Conservation (phyloP, 768 basidiomycete species). For the Collybiopsis luxurians region DNA sequence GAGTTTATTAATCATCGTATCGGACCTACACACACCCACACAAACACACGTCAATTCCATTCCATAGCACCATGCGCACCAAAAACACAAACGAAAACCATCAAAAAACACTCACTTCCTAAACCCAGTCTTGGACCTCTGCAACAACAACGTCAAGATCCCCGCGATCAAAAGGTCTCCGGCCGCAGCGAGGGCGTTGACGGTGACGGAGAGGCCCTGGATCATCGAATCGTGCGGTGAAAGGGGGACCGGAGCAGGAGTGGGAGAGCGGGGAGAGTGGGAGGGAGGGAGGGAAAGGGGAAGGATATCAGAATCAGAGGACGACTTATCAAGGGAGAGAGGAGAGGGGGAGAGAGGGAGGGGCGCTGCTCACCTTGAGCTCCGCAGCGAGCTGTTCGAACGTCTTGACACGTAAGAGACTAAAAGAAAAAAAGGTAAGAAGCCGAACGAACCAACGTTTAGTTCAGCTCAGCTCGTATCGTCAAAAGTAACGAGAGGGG, state of each 20-base stretch:
- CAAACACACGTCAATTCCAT: too few species aligned
- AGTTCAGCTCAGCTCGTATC: too few species aligned
- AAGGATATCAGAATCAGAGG: too few species aligned
- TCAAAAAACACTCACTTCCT: constrained; percentile 26
- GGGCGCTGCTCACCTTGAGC: constrained; percentile 38
- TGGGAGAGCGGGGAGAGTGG: too few species aligned
- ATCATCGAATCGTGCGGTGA: background rate
- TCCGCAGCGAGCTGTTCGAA: constrained; percentile 27
- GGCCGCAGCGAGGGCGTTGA: constrained; percentile 43
- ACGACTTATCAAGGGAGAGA: too few species aligned
- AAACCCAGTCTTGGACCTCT: constrained; percentile 47
- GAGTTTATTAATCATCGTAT: constrained; percentile 46
- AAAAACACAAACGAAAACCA: background rate
- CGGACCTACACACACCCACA: too few species aligned
- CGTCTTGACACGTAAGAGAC: constrained; percentile 28
- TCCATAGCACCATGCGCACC: background rate
- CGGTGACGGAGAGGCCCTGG: constrained; percentile 37
- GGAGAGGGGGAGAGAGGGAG: too few species aligned
- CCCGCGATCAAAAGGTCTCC: constrained; percentile 47
- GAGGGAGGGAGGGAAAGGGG: too few species aligned
- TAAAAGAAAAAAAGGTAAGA: constrained; percentile 11
- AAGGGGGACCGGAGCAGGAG: background rate
- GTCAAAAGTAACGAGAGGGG: background rate
- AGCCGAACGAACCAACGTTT: too few species aligned
- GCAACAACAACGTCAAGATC: constrained; percentile 39